Evolutionary conservation across 805 yeast species (phyloP).

Genomic region (Lachancea sp.): DNA sequence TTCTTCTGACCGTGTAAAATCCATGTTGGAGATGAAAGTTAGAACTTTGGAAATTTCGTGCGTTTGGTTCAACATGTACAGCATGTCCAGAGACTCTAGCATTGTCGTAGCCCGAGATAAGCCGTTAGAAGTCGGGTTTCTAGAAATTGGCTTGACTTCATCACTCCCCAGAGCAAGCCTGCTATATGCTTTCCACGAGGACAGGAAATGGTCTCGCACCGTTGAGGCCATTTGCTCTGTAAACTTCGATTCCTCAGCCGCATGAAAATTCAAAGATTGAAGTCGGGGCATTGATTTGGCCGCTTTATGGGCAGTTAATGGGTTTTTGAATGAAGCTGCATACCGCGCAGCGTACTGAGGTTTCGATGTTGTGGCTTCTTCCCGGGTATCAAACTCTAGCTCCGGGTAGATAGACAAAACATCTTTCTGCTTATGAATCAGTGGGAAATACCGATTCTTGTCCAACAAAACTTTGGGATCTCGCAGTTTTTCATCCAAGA

Average conservation of each 20-base stretch:
- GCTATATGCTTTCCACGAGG: conserved; percentile 42
- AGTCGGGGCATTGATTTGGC: conserved; percentile 9
- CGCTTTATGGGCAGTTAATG: conserved; percentile 16
- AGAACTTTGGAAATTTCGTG: conserved; percentile 37
- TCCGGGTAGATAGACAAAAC: background rate
- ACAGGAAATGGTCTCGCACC: conserved; percentile 35
- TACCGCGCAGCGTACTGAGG: conserved; percentile 23
- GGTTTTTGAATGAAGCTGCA: conserved; percentile 21
- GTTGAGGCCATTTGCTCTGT: conserved; percentile 16
- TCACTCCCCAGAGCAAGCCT: conserved; percentile 41
- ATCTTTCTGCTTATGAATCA: conserved; percentile 17
- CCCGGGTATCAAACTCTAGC: conserved; percentile 13
- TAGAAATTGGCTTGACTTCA: conserved; percentile 38
- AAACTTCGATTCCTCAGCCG: conserved; percentile 8
- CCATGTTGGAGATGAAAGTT: conserved; percentile 32
- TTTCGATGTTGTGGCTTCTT: conserved; percentile 19
- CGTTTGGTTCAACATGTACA: conserved; percentile 40
- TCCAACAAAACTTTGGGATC: conserved; percentile 23
- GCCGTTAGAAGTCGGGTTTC: conserved; percentile 23
- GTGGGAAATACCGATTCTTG: conserved; percentile 38
- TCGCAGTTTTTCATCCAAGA: conserved; percentile 10
- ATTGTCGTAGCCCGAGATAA: conserved; percentile 51
- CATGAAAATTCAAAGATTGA: conserved; percentile 29
- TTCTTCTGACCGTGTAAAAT: conserved; percentile 37
- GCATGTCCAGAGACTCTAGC: conserved; percentile 45